Evolutionary conservation across 441 rosid species (phyloP), one percentile per base, ranked within the genome.

Genomic region (Jatropha multifida): DNA sequence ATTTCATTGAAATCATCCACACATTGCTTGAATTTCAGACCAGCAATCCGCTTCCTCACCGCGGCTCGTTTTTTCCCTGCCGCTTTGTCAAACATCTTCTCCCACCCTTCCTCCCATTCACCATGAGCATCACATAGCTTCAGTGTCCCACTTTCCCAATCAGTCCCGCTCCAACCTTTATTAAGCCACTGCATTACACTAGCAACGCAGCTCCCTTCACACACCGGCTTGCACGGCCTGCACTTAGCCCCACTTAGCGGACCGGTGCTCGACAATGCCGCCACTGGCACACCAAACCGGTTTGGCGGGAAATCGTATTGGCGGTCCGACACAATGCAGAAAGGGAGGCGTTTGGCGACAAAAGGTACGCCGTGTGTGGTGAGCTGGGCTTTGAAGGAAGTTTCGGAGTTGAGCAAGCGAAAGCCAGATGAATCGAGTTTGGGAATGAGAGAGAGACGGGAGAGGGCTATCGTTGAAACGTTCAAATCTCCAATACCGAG

Each of bases 171-270:
- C 99, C 97, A 92, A 0, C 84, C 81, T 64, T 38, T 83, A 11
- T 83, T 63, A 3, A 96, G 83, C 72, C 78, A 74, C 1, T 18
- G 26, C 98, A 96, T 94, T 1, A 81, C 79, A 5, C 32, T 75
- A 15, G 49, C 90, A 67, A 88, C 94, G 65, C 98, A 96, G 6
- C 69, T 60, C 0, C 89, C 93, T 54, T 49, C 63, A 44, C 98
- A 96, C 2, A 77, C 85, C 0, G 89, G 80, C 59, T 51, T 87
- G 69, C 97, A 96, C 1, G 99, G 98, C 77, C 98, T 83, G 79
- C 99, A 96, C 71, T 93, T 93, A 10, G 97, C 91, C 4, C 99
- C 99, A 14, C 91, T 96, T 65, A 96, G 73, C 13, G 97, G 97
- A 17, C 96, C 97, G 0, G 44, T 78, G 62, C 98, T 93, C 14